Conservation (phyloP, 495 filamentous ascomycete species). For the Aspergillus wentii region DNA sequence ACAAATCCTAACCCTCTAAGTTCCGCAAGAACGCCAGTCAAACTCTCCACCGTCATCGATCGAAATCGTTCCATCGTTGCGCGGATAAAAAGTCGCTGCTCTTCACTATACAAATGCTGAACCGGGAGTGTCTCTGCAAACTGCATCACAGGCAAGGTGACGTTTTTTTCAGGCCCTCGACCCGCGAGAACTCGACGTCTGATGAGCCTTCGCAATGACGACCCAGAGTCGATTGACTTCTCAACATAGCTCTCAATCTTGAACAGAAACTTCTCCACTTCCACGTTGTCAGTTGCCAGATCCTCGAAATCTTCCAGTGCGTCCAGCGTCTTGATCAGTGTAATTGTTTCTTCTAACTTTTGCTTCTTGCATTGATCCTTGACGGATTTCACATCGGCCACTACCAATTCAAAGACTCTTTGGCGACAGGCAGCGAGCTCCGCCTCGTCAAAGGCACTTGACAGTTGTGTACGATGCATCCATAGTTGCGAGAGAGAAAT, state of each 20-base stretch:
- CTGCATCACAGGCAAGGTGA: constrained; percentile 27
- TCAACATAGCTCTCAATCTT: constrained; percentile 38
- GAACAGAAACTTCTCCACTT: constrained; percentile 34
- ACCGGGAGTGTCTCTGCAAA: constrained; percentile 34
- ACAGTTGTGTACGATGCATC: constrained; percentile 27
- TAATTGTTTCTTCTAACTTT: constrained; percentile 35
- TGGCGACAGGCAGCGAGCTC: constrained; percentile 31
- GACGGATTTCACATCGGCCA: constrained; percentile 34
- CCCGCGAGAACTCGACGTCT: constrained; percentile 34
- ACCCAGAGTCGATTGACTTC: constrained; percentile 31
- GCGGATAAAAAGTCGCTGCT: constrained; percentile 38
- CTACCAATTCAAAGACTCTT: constrained; percentile 29
- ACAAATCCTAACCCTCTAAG: constrained; percentile 28
- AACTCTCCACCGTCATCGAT: constrained; percentile 22
- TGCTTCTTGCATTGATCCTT: constrained; percentile 39
- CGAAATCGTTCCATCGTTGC: constrained; percentile 34
- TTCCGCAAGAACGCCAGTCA: constrained; percentile 27
- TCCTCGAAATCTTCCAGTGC: constrained; percentile 43
- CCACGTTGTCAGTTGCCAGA: constrained; percentile 27
- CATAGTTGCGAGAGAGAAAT: constrained; percentile 38
- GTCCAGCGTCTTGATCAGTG: constrained; percentile 39
- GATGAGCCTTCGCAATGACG: constrained; percentile 29
- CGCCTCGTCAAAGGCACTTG: constrained; percentile 22
- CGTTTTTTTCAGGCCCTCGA: constrained; percentile 23
- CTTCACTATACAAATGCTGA: constrained; percentile 34